These are phyloP conservation scores for Endocladia muricata DNA, from an alignment of 31 red algal genomes.

Conservation along the genomic window DNA sequence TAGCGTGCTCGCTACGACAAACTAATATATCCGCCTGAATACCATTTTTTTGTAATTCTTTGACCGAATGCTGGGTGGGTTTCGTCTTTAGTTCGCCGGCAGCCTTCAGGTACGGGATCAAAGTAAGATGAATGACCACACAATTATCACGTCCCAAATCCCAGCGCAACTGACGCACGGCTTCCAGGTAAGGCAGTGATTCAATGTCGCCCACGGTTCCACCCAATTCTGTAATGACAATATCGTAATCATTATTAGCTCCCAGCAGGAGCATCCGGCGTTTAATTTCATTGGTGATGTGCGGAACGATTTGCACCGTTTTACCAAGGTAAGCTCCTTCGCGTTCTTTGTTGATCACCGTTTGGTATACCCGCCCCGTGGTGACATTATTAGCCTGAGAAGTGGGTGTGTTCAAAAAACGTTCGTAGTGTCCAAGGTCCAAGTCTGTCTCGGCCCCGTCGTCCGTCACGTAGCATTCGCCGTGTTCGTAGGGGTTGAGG, in stretches of 20 bases:
- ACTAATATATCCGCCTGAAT: constrained; percentile 14
- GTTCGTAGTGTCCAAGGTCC: constrained; percentile 26
- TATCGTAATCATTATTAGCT: not conserved
- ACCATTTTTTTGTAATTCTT: constrained; percentile 1
- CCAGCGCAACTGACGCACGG: not conserved
- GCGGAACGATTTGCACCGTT: constrained; percentile 10
- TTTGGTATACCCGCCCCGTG: not conserved
- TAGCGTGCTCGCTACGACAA: constrained; percentile 3
- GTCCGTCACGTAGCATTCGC: constrained; percentile 14
- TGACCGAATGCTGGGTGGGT: constrained; percentile 19
- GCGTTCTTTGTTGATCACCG: constrained; percentile 17
- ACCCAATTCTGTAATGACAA: constrained; percentile 18
- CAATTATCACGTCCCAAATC: not conserved
- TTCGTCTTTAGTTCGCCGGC: constrained; percentile 26
- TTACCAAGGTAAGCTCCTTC: constrained; percentile 1
- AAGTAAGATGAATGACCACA: not conserved
- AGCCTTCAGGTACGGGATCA: not conserved
- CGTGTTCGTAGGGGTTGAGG: constrained; percentile 17
- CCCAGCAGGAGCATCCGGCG: not conserved
- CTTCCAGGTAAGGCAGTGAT: constrained; percentile 6
- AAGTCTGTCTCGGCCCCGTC: constrained; percentile 22
- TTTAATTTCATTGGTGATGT: not conserved
- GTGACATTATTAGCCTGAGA: not conserved
- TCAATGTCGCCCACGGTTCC: constrained; percentile 23
- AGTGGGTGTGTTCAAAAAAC: not conserved